phyloP scores from a whole-genome alignment of 2,329 filamentous ascomycete species.

The Pseudogymnoascus sp. region DNA sequence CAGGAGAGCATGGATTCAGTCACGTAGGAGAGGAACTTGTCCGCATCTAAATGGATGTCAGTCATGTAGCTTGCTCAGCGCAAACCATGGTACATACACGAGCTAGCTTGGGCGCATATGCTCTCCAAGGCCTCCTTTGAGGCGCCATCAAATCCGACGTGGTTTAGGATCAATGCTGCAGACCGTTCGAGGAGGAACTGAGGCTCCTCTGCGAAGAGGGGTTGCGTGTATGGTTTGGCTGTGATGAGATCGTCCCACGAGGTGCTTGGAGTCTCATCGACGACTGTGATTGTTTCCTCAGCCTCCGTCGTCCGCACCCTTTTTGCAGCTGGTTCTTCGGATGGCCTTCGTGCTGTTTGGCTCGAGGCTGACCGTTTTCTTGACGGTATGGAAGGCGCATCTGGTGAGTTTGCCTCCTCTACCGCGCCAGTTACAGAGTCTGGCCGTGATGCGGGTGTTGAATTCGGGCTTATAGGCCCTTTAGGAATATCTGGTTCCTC shows the following conservation, averaged over 20 bases:
- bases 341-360: not conserved
- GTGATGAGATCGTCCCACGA: conserved; percentile 5
- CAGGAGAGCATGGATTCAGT: conserved; percentile 26
- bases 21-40: conserved; percentile 25
- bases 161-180: conserved; percentile 45
- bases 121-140: conserved; percentile 50
- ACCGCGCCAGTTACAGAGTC: not conserved
- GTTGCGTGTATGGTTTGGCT: not conserved
- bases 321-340: conserved; percentile 1
- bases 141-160: conserved; percentile 51
- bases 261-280: not conserved
- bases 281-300: not conserved
- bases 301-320: not conserved
- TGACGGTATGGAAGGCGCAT: not conserved
- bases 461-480: not conserved
- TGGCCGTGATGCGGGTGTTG: not conserved
- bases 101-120: conserved; percentile 47
- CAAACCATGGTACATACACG: conserved; percentile 38
- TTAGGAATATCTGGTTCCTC: not conserved
- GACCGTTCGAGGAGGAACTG: conserved; percentile 40
- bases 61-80: not conserved
- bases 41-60: conserved; percentile 20
- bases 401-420: not conserved
- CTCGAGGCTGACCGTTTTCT: not conserved
- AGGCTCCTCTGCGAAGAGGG: conserved; percentile 25